Base-by-base conservation (phyloP, 345 rosid genomes). In the Ailanthus altissimus region DNA sequence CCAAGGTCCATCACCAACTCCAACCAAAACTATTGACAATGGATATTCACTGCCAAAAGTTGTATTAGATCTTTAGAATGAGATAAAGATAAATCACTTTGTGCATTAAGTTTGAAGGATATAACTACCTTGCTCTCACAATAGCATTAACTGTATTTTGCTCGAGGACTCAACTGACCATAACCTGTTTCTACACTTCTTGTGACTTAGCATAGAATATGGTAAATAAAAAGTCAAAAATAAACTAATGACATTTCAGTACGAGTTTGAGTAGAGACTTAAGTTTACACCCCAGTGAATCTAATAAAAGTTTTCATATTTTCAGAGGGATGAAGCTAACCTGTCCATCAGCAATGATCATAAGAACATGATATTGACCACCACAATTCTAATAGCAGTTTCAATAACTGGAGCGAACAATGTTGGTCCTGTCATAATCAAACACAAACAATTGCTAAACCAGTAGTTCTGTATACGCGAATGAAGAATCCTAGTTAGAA, bases 1-100 rank as follows among this genome's bases (percentile, higher is more conserved):
- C 91, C 89, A 88, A 0, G 91, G 91, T 23, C 91, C 91, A n/a
- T 88, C 89, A 23, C 89, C 91, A 11, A 88, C 91, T 28, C 91
- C 89, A 2, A 88, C 91, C 63, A 88, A 65, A 36, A 86, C 83
- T 21, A 88, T 83, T 45, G 91, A 88, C 57, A 88, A 77, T 15
- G 91, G 89, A 75, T 84, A 85, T 53, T 84, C 70, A 42, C 88
- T 86, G 84, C 43, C 65, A 73, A 72, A 69, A 5, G 20, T 45
- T 70, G 57, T 61, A 59, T 32, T 15, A 51, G 11, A n/a, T 36
- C 43, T 49, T 75, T 20, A 32, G 56, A 53, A 26, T 46, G 28
- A 56, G 23, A 14, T 60, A 5, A 43, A 2, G 12, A 56, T 9
- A 69, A 18, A 15, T 36, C 60, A 46, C 42, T 10, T 59, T n/a